Evolutionary conservation across 176 grass and related monocot genomes (phyloP), one percentile per base, ranked within the genome.

Genomic region (Chloris gayana): DNA sequence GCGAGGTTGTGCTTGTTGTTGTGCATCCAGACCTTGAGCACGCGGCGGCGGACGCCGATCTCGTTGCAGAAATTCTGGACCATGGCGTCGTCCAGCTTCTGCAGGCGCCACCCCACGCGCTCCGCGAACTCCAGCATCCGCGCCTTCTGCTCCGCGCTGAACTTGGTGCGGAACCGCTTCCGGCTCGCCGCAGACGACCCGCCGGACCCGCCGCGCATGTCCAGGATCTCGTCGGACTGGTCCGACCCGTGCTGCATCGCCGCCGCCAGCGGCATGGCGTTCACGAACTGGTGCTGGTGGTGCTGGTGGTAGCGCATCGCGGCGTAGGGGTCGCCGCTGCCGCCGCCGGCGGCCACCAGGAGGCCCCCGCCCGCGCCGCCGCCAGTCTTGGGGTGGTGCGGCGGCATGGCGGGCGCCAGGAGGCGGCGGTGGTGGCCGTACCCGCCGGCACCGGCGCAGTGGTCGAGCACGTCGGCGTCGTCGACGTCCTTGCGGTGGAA

Each of bases 11-110:
- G 91, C 89, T 98, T 98, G 88, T 98, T 98, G 87, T 98, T 98
- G 82, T 98, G 92, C 95, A 98, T 98, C 95, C 95, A 98, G 0
- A 98, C 92, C 89, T 98, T 98, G 80, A 98, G 89, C 18, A 98
- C 92, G 31, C 92, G 87, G 31, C 95, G 90, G 80, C 87, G 92
- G 1, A 98, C 92, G 27, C 95, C 95, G 66, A 98, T 92, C 83
- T 98, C 92, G 59, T 91, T 77, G 83, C 95, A 98, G 83, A 98
- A 92, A 54, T 70, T 80, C 42, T 94, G 87, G 77, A 98, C 89
- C 72, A 94, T 91, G 35, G 47, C 89, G 47, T 98, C 95, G 53
- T 98, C 92, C 1, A 91, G 92, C 80, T 84, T 83, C 88, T 92
- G 95, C 0, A 98, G 85, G 10, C 83, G 80, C 95, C 95, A 98